These are phyloP conservation scores for Colletotrichum spaethianum DNA, from an alignment of 2,329 filamentous ascomycete genomes.

Conservation along the genomic window DNA sequence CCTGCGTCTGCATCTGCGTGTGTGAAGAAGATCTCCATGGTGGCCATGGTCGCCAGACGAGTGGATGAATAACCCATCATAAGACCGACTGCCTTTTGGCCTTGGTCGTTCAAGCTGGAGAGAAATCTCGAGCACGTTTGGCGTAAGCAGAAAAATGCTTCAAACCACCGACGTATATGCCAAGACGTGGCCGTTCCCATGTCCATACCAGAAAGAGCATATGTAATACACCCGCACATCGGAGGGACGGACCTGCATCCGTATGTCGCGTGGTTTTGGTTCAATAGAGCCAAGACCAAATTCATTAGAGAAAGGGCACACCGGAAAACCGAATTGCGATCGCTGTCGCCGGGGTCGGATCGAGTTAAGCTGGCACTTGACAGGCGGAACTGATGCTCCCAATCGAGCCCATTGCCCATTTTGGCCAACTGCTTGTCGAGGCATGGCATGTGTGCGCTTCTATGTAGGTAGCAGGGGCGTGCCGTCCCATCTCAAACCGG, in stretches of 20 bases:
- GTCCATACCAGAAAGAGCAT: too few species aligned
- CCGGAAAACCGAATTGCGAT: constrained; percentile 34
- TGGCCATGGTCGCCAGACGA: too few species aligned
- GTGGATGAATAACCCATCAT: too few species aligned
- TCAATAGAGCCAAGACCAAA: constrained; percentile 12
- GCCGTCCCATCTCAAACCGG: constrained; percentile 36
- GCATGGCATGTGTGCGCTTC: neutral
- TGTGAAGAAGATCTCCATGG: neutral
- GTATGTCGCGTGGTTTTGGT: too few species aligned
- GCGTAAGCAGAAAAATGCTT: too few species aligned
- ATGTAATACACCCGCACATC: too few species aligned
- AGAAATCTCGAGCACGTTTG: too few species aligned
- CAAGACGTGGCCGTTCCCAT: too few species aligned
- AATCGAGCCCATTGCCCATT: constrained; percentile 7
- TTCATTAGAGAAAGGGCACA: constrained; percentile 12
- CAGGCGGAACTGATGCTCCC: neutral
- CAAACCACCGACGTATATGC: too few species aligned
- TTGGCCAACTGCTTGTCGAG: neutral
- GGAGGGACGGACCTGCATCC: too few species aligned
- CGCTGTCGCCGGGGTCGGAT: constrained; percentile 28
- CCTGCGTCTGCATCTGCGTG: neutral
- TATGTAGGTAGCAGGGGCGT: constrained; percentile 21
- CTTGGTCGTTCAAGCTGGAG: too few species aligned
- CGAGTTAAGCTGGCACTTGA: constrained; percentile 11
- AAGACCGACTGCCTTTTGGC: too few species aligned